Evolutionary conservation across 2,329 filamentous ascomycete species (phyloP), one percentile per base, ranked within the genome.

Genomic region (Epichloe coenophiala): DNA sequence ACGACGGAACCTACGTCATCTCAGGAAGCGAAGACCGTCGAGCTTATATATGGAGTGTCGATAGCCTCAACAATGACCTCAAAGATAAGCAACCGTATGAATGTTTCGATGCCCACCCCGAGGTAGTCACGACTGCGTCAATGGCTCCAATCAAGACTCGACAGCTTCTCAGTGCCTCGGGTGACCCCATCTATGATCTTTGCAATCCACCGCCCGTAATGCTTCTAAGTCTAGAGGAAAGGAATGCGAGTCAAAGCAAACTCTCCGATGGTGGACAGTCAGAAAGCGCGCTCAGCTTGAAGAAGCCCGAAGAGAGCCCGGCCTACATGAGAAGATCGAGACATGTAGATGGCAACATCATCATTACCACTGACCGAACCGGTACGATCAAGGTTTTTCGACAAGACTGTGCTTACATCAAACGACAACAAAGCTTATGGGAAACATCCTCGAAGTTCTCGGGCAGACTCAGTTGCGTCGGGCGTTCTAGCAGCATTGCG

Each of bases 151-250:
- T 79, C 0, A 81, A 80, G 59, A 89, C 88, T 11, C 80, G 87
- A 51, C 83, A 86, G 60, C 72, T 93, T 2, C 75, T 98, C 1
- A 83, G 85, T 47, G 77, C 79, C 13, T 94, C 89, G 0, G 86
- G 51, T 50, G 90, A 98, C 63, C 90, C 93, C 1, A 79, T 98
- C n/a, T 98, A 89, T 64, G 90, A 96, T 59, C 75, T 97, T 1
- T 97, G 93, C 72, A 97, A 97, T 59, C 93, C 93, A 5, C 93
- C 91, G 0, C 89, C 91, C 0, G 81, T 97, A 15, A 90, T 81
- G 6, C 73, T 97, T 17, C 74, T 90, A 54, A 89, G 84, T 56
- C 77, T 83, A 27, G 80, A 84, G 19, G 87, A 93, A 59, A 68
- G 66, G 33, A 68, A 67, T 2, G 61, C 62, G 7, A 77, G 68